Conservation (phyloP, 352 stramenopile species). For the Pythium sukuiense region DNA sequence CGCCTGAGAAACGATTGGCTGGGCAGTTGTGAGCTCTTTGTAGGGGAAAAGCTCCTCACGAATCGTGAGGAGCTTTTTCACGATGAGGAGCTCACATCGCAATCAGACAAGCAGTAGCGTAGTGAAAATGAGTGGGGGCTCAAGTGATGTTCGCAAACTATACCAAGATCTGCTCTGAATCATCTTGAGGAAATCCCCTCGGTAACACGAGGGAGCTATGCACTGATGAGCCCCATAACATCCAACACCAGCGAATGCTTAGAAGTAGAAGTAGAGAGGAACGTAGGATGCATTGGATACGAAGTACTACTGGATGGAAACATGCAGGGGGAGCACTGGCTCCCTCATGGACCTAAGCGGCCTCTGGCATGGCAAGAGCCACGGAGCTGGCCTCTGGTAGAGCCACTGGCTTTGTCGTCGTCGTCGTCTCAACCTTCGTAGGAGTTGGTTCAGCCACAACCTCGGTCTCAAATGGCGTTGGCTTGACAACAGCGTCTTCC, state of each 20-base stretch:
- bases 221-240: conserved; percentile 58
- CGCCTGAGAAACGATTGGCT: conserved; percentile 13
- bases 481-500: background rate
- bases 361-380: background rate
- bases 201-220: conserved; percentile 75
- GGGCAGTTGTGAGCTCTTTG: conserved; percentile 1
- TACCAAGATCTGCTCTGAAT: conserved; percentile 88
- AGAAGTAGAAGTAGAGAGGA: background rate
- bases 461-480: background rate
- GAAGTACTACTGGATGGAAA: background rate
- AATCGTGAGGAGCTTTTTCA: background rate
- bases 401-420: background rate
- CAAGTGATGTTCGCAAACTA: conserved; percentile 69
- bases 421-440: background rate
- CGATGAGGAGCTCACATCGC: background rate
- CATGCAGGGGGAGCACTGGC: conserved; percentile 1
- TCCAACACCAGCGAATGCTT: conserved; percentile 10
- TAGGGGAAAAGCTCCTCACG: background rate
- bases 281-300: too few species aligned
- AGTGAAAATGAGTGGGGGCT: conserved; percentile 19
- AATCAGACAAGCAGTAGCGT: background rate
- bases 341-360: conserved; percentile 1
- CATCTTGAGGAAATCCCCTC: conserved; percentile 77
- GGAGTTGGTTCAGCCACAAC: background rate
- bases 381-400: background rate